A percentile compares a stretch with the other conserved stretches of the same genome.
phyloP scores from a whole-genome alignment of 331 rosid species.

The Arachis monticola region DNA sequence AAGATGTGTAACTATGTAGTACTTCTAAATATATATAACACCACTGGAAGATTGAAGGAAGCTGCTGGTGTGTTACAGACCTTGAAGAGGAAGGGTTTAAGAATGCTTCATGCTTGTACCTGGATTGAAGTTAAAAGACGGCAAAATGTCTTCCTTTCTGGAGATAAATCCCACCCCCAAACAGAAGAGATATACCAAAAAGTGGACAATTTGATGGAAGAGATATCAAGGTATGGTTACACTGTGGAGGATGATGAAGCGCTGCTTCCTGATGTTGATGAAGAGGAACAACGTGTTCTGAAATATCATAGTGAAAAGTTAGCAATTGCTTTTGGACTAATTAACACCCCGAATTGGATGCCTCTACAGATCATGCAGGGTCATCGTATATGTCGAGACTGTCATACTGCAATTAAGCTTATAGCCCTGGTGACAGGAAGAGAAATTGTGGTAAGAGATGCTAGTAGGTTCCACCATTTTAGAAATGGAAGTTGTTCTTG shows the following conservation, averaged over 20 bases:
- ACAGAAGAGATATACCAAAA: conserved; percentile 55
- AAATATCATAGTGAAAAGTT: conserved; percentile 81
- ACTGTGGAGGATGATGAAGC: conserved; percentile 40
- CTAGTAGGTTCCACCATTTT: conserved; percentile 89
- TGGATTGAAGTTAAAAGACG: conserved; percentile 79
- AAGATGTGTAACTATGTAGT: conserved; percentile 76
- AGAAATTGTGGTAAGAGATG: conserved; percentile 77
- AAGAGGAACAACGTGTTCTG: conserved; percentile 56
- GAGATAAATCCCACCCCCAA: conserved; percentile 62
- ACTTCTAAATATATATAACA: conserved; percentile 69
- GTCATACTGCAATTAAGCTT: conserved; percentile 74
- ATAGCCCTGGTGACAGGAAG: conserved; percentile 70
- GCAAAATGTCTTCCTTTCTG: conserved; percentile 57
- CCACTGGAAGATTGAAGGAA: conserved; percentile 70
- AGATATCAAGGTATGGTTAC: conserved; percentile 67
- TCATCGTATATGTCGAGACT: conserved; percentile 76
- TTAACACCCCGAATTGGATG: conserved; percentile 63
- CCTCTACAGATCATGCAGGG: conserved; percentile 78
- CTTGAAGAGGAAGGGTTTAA: conserved; percentile 74
- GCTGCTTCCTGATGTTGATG: conserved; percentile 82
- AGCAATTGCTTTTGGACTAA: conserved; percentile 81
- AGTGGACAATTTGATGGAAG: conserved; percentile 66
- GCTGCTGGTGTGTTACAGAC: conserved; percentile 83
- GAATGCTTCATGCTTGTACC: conserved; percentile 71
- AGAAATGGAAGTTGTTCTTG: conserved; percentile 82